Base-by-base conservation (phyloP, 2,329 filamentous ascomycete species). In the Pochonia chlamydosporia region DNA sequence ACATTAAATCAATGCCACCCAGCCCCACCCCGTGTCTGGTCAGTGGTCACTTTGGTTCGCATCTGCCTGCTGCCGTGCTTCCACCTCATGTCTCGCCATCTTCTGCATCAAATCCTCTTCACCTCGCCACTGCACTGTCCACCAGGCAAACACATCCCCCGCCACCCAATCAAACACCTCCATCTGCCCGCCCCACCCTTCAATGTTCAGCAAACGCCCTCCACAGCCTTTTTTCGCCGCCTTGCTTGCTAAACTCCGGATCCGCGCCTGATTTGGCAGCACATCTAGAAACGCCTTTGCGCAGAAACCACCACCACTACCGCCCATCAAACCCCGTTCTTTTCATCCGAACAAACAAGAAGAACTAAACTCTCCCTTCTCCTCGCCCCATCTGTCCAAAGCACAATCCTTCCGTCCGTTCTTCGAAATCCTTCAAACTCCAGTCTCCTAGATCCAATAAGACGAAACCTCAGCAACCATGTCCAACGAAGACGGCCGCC, bases 401-500 rank as follows among this genome's bases (percentile, higher is more conserved):
- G n/a, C n/a, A n/a, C n/a, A n/a, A n/a, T n/a, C n/a, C n/a, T n/a
- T n/a, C n/a, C n/a, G n/a, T n/a, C n/a, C n/a, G n/a, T n/a, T n/a
- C n/a, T n/a, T n/a, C n/a, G n/a, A n/a, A n/a, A n/a, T n/a, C n/a
- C n/a, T n/a, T n/a, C n/a, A n/a, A n/a, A n/a, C n/a, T n/a, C n/a
- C n/a, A n/a, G n/a, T n/a, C n/a, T n/a, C 33, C 8, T 10, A 30
- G 9, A 30, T 18, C 16, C 11, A 28, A 24, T 24, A 23, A 26
- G 20, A 30, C 33, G 13, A 8, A 28, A 3, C 9, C 18, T 20
- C 4, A 24, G 26, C 28, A 36, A 48, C 13, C 30, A 81, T 80
- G 75, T 73, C 74, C 46, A 56, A 59, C 54, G 63, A 66, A 45
- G 60, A 64, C 52, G 72, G 75, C 59, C 69, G 75, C n/a, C n/a